Percentiles rank a stretch among this genome's conserved stretches.
Evolutionary conservation across 1,284 basidiomycete species (phyloP).

Genomic region (Apiotrichum montevideense): DNA sequence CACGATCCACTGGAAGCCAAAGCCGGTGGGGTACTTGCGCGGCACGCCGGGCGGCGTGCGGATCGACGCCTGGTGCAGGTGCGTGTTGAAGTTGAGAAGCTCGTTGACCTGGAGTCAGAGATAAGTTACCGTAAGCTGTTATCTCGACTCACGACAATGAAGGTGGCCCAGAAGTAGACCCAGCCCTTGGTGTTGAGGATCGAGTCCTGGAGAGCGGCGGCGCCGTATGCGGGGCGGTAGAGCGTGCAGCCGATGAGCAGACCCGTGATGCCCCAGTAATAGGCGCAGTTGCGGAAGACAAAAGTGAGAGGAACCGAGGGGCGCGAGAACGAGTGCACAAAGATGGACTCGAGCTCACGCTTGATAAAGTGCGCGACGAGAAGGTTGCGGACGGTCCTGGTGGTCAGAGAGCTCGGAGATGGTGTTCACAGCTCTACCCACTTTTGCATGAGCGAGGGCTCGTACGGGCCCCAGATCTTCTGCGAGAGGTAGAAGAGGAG

Average conservation of each 20-base stretch:
- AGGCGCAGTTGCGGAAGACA: slow-evolving; percentile 81
- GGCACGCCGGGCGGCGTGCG: slow-evolving; percentile 73
- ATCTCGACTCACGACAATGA: slow-evolving; percentile 64
- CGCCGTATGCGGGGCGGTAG: slow-evolving; percentile 63
- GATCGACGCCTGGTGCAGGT: slow-evolving; percentile 73
- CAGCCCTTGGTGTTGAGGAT: slow-evolving; percentile 62
- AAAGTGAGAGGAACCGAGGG: slow-evolving; percentile 85
- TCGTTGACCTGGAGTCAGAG: slow-evolving; percentile 64
- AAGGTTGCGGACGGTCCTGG: slow-evolving; percentile 71
- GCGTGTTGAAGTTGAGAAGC: slow-evolving; percentile 78
- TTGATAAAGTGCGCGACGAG: slow-evolving; percentile 85
- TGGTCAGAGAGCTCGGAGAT: neutral
- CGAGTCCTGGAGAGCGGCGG: slow-evolving; percentile 61
- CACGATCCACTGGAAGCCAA: slow-evolving; percentile 74
- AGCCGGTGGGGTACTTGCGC: slow-evolving; percentile 72
- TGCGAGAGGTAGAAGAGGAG: slow-evolving; percentile 65
- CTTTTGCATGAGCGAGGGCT: slow-evolving; percentile 36
- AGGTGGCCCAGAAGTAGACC: slow-evolving; percentile 59
- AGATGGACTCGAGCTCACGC: slow-evolving; percentile 87
- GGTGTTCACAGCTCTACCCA: slow-evolving; percentile 13
- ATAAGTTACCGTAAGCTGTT: neutral
- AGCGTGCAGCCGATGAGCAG: slow-evolving; percentile 69
- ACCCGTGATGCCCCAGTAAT: slow-evolving; percentile 82
- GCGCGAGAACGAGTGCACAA: slow-evolving; percentile 91
- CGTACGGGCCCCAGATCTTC: slow-evolving; percentile 33